A percentile compares a stretch with the other conserved stretches of the same genome.
Conservation (phyloP, 2,329 filamentous ascomycete genomes). For the Xylariaceae sp. region DNA sequence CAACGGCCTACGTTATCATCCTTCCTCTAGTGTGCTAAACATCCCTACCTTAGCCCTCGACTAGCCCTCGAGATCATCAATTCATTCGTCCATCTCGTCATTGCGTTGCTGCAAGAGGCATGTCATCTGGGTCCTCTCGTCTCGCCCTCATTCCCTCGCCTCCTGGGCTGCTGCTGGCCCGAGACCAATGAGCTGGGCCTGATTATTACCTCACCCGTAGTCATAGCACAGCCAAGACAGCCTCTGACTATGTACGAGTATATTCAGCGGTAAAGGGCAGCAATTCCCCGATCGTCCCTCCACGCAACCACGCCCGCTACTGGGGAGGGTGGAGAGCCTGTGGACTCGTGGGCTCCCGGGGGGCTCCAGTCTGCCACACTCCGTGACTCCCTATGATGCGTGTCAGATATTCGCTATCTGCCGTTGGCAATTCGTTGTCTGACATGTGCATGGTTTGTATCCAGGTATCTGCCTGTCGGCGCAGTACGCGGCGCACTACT, state of each 20-base stretch:
- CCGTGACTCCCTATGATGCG: slow-evolving; percentile 5
- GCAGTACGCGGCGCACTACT: not conserved
- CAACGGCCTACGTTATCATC: slow-evolving; percentile 26
- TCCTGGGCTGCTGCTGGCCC: slow-evolving; percentile 4
- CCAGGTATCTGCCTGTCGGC: not conserved
- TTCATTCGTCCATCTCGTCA: slow-evolving; percentile 23
- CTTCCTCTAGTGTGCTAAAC: not conserved
- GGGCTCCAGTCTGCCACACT: not conserved
- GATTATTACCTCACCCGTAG: slow-evolving; percentile 15
- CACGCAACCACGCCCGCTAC: not conserved
- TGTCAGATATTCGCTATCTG: slow-evolving; percentile 13
- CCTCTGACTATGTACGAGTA: not conserved
- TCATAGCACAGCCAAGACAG: slow-evolving; percentile 12
- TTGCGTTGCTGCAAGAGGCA: slow-evolving; percentile 23
- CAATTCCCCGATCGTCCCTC: slow-evolving; percentile 3
- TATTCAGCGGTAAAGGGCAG: slow-evolving; percentile 15
- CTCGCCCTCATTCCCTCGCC: slow-evolving; percentile 9
- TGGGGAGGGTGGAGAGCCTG: too few species aligned
- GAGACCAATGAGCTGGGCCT: slow-evolving; percentile 18
- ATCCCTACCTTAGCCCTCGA: slow-evolving; percentile 19
- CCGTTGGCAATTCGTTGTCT: slow-evolving; percentile 1
- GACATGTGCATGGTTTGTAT: not conserved
- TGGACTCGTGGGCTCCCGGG: too few species aligned
- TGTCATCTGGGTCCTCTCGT: slow-evolving; percentile 17
- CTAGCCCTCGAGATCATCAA: slow-evolving; percentile 6